These are phyloP conservation scores for Sugiyamaella grinbergsii DNA, from an alignment of 1,139 yeast genomes.

Conservation along the genomic window DNA sequence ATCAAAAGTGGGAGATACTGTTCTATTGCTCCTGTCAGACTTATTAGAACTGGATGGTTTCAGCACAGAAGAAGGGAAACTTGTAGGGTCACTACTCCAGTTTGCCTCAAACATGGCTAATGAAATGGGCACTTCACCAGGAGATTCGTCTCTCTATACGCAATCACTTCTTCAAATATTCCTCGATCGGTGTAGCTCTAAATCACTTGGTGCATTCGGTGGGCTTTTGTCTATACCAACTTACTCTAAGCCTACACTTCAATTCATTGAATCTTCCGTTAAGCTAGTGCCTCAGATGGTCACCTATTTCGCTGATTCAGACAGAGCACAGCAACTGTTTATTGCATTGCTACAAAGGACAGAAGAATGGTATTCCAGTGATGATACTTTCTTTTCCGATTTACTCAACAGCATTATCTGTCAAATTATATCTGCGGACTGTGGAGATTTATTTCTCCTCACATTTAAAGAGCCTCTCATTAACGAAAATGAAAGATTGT, in stretches of 20 bases:
- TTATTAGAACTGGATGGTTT: not conserved
- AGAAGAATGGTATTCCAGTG: slow-evolving; percentile 28
- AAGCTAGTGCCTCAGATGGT: slow-evolving; percentile 2
- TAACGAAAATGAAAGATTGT: slow-evolving; percentile 25
- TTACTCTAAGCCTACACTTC: slow-evolving; percentile 19
- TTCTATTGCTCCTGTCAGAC: slow-evolving; percentile 8
- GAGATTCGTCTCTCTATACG: not conserved
- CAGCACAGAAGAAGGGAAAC: slow-evolving; percentile 23
- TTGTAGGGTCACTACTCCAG: slow-evolving; percentile 26
- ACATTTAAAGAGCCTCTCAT: slow-evolving; percentile 21
- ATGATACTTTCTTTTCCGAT: slow-evolving; percentile 20
- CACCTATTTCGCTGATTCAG: not conserved
- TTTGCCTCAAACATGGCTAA: slow-evolving; percentile 30
- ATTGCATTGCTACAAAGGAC: slow-evolving; percentile 26
- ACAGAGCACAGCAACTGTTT: slow-evolving; percentile 24
- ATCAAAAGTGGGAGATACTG: slow-evolving; percentile 17
- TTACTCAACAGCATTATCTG: slow-evolving; percentile 24
- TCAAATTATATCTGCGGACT: slow-evolving; percentile 22
- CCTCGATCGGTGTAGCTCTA: not conserved
- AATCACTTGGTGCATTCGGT: not conserved
- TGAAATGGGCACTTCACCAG: slow-evolving; percentile 13
- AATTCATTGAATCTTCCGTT: slow-evolving; percentile 19
- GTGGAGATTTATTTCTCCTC: slow-evolving; percentile 22
- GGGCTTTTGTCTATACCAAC: slow-evolving; percentile 6
- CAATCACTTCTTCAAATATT: slow-evolving; percentile 11